A percentile compares a stretch with the other conserved stretches of the same genome.
Conservation (phyloP, 352 stramenopile species). For the Phytophthora hybrid region DNA sequence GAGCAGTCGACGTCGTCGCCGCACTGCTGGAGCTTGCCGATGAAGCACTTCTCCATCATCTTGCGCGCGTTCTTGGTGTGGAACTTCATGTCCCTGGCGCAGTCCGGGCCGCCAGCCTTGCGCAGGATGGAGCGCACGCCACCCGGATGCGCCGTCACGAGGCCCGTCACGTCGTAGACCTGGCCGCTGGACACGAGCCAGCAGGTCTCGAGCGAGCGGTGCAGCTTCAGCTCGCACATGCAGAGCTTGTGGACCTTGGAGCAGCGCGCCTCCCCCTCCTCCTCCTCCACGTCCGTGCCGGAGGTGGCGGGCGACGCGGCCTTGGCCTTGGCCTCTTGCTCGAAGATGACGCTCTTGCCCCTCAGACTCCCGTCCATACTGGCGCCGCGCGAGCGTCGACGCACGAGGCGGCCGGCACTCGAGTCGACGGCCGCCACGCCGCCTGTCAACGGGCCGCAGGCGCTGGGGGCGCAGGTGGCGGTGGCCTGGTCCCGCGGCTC, state of each 20-base stretch:
- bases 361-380: conserved; percentile 33
- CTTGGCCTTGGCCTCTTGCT: conserved; percentile 28
- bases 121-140: conserved; percentile 81
- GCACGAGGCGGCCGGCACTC: conserved; percentile 9
- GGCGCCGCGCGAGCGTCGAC: conserved; percentile 44
- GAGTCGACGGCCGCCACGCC: conserved; percentile 14
- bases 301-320: conserved; percentile 24
- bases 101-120: conserved; percentile 81
- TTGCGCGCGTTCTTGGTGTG: conserved; percentile 80
- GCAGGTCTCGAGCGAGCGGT: conserved; percentile 93
- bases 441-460: conserved; percentile 52
- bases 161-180: conserved; percentile 89
- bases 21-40: conserved; percentile 77
- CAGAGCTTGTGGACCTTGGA: conserved; percentile 74
- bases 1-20: conserved; percentile 49
- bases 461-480: conserved; percentile 51
- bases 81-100: conserved; percentile 84
- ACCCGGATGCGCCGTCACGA: conserved; percentile 78
- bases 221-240: conserved; percentile 78
- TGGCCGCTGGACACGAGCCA: conserved; percentile 94
- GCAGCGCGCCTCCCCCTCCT: conserved; percentile 49
- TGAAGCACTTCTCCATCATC: conserved; percentile 85
- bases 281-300: conserved; percentile 25
- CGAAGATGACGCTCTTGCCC: conserved; percentile 47
- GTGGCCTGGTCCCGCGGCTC: conserved; percentile 10